Conservation (phyloP, 1,284 basidiomycete genomes). For the Ceratobasidium sp. region DNA sequence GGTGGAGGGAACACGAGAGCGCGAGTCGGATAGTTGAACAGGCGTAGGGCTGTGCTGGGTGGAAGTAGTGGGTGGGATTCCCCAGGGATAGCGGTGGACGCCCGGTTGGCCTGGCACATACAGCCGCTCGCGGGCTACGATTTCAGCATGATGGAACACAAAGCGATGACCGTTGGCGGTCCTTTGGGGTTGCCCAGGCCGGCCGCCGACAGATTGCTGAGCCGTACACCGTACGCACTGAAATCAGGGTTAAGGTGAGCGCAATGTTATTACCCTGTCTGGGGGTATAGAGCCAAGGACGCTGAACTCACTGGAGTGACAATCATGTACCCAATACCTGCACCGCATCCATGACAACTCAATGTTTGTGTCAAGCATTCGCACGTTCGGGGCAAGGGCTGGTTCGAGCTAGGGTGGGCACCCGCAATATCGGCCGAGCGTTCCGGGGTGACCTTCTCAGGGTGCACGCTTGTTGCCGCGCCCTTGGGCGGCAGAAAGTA, state of each 20-base stretch:
- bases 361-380: slow-evolving; percentile 76
- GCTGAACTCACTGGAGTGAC: slow-evolving; percentile 61
- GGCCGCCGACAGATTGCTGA: slow-evolving; percentile 50
- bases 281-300: slow-evolving; percentile 33
- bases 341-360: slow-evolving; percentile 82
- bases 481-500: slow-evolving; percentile 32
- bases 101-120: slow-evolving; percentile 75
- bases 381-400: slow-evolving; percentile 62
- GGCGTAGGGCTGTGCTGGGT: background rate
- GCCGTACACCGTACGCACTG: slow-evolving; percentile 73
- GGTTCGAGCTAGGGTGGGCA: slow-evolving; percentile 58
- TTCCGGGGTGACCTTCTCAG: slow-evolving; percentile 22
- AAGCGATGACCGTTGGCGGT: slow-evolving; percentile 80
- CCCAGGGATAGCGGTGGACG: slow-evolving; percentile 49
- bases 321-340: slow-evolving; percentile 77
- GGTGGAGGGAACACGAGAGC: slow-evolving; percentile 19
- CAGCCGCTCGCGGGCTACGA: slow-evolving; percentile 70
- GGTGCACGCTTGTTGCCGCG: background rate
- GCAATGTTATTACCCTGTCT: slow-evolving; percentile 29
- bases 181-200: slow-evolving; percentile 57
- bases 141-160: slow-evolving; percentile 83
- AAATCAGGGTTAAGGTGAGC: slow-evolving; percentile 35
- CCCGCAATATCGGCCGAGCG: slow-evolving; percentile 43
- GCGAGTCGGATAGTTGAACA: slow-evolving; percentile 20
- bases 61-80: slow-evolving; percentile 22